Base-by-base conservation (phyloP, 2,329 filamentous ascomycete genomes). In the Gyromitra esculenta region DNA sequence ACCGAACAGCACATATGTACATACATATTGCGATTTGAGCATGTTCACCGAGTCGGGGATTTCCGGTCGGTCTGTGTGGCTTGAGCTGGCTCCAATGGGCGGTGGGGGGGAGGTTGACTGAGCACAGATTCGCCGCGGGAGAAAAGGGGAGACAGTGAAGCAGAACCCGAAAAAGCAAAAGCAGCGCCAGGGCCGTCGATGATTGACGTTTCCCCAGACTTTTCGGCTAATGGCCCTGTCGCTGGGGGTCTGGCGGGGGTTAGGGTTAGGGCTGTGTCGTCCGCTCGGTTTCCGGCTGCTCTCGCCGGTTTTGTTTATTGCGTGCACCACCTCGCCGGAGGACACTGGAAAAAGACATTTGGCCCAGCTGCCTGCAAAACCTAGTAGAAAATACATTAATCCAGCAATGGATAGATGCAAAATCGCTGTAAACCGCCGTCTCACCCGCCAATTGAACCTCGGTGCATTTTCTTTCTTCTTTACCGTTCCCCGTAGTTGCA, bases 1-100 rank as follows among this genome's bases (percentile, higher is more conserved):
- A 75, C 66, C 72, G 72, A 75, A 70, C 72, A 75, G 66, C 72
- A 75, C 72, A 75, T 64, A 64, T 75, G 50, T 70, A 75, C 71
- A 41, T 70, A 75, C 71, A 74, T 75, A 63, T 64, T 57, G 25
- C 52, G 45, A 69, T 59, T 74, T 68, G 21, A 66, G 69, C 25
- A 60, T 56, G 54, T 11, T n/a, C 25, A 63, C 39, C 59, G 65
- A 64, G 41, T 43, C 18, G 57, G 59, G 48, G 50, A 41, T 71
- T 71, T 43, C 68, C 57, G 37, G 57, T 50, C 64, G 6, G 71
- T 41, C 45, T 62, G 54, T 74, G 71, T 69, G 71, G 57, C 52
- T 68, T 68, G 68, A 71, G 68, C 18, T 73, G 69, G 60, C 65
- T 75, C 72, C 72, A 75, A 65, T 75, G 59, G n/a, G 31, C 54